phyloP scores from a whole-genome alignment of 805 yeast species.

The Jamesozyma rosinii region DNA sequence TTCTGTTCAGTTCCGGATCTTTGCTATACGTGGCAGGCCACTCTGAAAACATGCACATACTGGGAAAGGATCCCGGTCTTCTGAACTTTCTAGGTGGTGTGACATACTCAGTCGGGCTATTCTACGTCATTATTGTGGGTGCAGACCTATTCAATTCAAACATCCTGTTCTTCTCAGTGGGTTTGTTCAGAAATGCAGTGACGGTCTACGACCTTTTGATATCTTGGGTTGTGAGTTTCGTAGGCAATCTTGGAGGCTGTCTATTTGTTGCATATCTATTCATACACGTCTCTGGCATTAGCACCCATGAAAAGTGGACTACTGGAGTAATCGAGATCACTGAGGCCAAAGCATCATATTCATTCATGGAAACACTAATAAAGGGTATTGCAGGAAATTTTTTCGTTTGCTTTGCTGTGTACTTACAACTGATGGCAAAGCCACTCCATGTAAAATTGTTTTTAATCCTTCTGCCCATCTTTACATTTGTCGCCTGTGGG shows the following conservation, averaged over 20 bases:
- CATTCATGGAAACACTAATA: slow-evolving; percentile 57
- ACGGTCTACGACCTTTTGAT: slow-evolving; percentile 50
- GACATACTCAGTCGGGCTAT: slow-evolving; percentile 61
- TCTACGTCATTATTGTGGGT: slow-evolving; percentile 67
- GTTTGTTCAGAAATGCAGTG: slow-evolving; percentile 60
- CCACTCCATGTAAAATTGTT: slow-evolving; percentile 69
- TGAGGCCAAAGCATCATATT: slow-evolving; percentile 35
- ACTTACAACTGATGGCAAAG: slow-evolving; percentile 67
- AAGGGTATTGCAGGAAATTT: slow-evolving; percentile 71
- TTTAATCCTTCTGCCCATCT: slow-evolving; percentile 57
- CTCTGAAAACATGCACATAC: slow-evolving; percentile 39
- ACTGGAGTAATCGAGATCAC: slow-evolving; percentile 41
- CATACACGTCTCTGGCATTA: slow-evolving; percentile 46
- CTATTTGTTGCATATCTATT: slow-evolving; percentile 59
- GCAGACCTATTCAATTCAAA: slow-evolving; percentile 70
- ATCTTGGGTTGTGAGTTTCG: slow-evolving; percentile 60
- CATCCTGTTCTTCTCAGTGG: slow-evolving; percentile 61
- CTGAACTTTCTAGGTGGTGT: slow-evolving; percentile 49
- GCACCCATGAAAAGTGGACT: slow-evolving; percentile 35
- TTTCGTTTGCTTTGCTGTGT: slow-evolving; percentile 65
- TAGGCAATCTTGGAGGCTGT: slow-evolving; percentile 55
- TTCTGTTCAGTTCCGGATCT: slow-evolving; percentile 62
- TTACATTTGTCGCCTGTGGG: slow-evolving; percentile 71
- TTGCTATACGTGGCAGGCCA: slow-evolving; percentile 54
- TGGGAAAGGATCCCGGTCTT: slow-evolving; percentile 41